phyloP scores from a whole-genome alignment of 2,329 filamentous ascomycete genomes.

The Botryotinia calthae region DNA sequence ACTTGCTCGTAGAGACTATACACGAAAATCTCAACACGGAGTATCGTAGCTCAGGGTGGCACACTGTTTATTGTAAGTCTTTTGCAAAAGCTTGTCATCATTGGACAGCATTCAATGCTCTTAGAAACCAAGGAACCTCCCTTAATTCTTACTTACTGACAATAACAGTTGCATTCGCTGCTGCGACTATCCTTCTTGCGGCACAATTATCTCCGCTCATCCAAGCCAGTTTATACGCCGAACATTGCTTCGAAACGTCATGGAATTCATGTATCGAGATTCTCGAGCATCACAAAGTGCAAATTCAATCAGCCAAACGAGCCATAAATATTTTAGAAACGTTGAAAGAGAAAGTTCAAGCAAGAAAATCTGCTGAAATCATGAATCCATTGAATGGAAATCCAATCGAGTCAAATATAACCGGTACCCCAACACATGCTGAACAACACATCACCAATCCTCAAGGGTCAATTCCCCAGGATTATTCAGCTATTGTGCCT shows the following conservation, averaged over 20 bases:
- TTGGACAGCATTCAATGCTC: background rate
- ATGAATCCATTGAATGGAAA: background rate
- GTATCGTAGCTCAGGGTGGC: conserved; percentile 27
- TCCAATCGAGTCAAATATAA: background rate
- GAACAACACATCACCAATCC: background rate
- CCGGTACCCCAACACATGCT: background rate
- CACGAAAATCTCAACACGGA: conserved; percentile 17
- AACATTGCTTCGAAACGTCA: conserved; percentile 10
- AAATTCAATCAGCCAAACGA: conserved; percentile 9
- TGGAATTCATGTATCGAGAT: conserved; percentile 16
- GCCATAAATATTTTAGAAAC: background rate
- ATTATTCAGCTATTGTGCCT: background rate
- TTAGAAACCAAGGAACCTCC: background rate
- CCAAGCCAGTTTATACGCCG: background rate
- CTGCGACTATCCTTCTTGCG: conserved; percentile 25
- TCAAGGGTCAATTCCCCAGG: background rate
- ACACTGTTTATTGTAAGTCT: conserved; percentile 29
- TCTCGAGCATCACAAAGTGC: conserved; percentile 11
- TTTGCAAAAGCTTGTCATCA: background rate
- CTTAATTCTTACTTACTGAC: background rate
- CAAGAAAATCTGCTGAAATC: background rate
- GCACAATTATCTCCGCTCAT: conserved; percentile 18
- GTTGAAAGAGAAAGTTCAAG: conserved; percentile 17
- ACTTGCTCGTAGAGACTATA: conserved; percentile 22
- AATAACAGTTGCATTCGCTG: conserved; percentile 24